A percentile compares a stretch with the other conserved stretches of the same genome.
phyloP scores from a whole-genome alignment of 2,329 filamentous ascomycete genomes.

The Fusarium avenaceum region DNA sequence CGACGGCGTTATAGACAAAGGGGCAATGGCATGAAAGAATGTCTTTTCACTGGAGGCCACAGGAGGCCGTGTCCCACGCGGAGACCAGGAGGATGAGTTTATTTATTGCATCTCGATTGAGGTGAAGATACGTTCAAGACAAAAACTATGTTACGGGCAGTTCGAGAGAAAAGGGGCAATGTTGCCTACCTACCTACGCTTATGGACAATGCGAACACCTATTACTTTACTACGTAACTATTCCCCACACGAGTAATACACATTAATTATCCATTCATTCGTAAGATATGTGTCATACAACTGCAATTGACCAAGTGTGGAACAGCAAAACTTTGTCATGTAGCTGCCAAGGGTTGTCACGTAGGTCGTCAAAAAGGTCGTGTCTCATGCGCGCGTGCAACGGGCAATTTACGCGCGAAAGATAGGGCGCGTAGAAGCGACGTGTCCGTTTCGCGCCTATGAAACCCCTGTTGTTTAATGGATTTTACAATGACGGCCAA shows the following conservation, averaged over 20 bases:
- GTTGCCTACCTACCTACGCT: conserved; percentile 16
- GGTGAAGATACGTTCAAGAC: conserved; percentile 30
- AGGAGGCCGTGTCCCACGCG: conserved; percentile 17
- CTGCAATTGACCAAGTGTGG: conserved; percentile 8
- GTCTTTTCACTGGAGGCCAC: conserved; percentile 28
- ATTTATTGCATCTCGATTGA: conserved; percentile 38
- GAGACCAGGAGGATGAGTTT: conserved; percentile 27
- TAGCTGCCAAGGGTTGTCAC: conserved; percentile 12
- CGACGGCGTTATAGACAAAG: conserved; percentile 48
- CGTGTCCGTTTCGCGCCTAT: conserved; percentile 44
- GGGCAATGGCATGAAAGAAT: conserved; percentile 40
- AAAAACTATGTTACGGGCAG: conserved; percentile 27
- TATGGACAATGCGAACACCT: conserved; percentile 38
- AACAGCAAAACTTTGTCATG: conserved; percentile 5
- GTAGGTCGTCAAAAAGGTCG: conserved; percentile 1
- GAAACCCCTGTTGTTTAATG: conserved; percentile 24
- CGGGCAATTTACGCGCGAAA: conserved; percentile 49
- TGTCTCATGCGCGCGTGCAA: conserved; percentile 39
- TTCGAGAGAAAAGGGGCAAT: conserved; percentile 36
- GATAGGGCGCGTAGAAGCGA: conserved; percentile 29
- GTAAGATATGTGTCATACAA: conserved; percentile 3
- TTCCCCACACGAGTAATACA: conserved; percentile 5
- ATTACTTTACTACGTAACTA: conserved; percentile 30
- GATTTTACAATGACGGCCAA: conserved; percentile 31
- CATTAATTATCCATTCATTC: neutral